Percentiles rank a stretch among this genome's conserved stretches.
Conservation (phyloP, 768 basidiomycete species). For the Pulveroboletus ravenelii region DNA sequence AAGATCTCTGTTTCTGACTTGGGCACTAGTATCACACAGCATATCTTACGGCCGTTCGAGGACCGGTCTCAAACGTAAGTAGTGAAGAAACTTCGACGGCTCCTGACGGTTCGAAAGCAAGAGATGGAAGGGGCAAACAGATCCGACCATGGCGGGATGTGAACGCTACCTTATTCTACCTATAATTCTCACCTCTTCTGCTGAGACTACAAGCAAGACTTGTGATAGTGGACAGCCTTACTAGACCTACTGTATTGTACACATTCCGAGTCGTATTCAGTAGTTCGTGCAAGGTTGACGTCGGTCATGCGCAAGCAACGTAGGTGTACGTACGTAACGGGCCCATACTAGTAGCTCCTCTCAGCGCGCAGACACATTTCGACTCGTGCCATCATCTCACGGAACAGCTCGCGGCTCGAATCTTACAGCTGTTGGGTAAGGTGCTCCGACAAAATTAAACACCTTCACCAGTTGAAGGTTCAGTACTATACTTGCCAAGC, state of each 20-base stretch:
- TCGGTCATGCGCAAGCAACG: neutral
- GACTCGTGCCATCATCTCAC: constrained; percentile 19
- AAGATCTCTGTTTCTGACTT: constrained; percentile 3
- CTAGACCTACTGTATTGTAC: constrained; percentile 9
- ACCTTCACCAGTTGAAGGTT: constrained; percentile 10
- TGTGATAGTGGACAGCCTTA: constrained; percentile 5
- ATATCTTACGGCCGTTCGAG: constrained; percentile 41
- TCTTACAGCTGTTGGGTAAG: constrained; percentile 13
- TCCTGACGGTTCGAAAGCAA: constrained; percentile 35
- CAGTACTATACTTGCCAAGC: constrained; percentile 10
- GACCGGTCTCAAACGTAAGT: constrained; percentile 34
- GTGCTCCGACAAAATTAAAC: constrained; percentile 17
- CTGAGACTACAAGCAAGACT: neutral
- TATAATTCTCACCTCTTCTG: no score
- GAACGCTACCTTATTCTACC: neutral
- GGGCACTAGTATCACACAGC: constrained; percentile 36
- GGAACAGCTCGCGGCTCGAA: constrained; percentile 13
- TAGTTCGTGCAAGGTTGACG: neutral
- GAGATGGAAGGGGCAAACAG: constrained; percentile 4
- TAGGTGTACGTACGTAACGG: constrained; percentile 17
- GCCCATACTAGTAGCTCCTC: constrained; percentile 18
- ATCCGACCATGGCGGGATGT: constrained; percentile 1
- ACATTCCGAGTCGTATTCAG: neutral
- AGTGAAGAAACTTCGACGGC: constrained; percentile 36
- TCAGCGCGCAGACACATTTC: constrained; percentile 13